Evolutionary conservation across 1,284 basidiomycete species (phyloP), one percentile per base, ranked within the genome.

Genomic region (Microstroma glucosiphilum): DNA sequence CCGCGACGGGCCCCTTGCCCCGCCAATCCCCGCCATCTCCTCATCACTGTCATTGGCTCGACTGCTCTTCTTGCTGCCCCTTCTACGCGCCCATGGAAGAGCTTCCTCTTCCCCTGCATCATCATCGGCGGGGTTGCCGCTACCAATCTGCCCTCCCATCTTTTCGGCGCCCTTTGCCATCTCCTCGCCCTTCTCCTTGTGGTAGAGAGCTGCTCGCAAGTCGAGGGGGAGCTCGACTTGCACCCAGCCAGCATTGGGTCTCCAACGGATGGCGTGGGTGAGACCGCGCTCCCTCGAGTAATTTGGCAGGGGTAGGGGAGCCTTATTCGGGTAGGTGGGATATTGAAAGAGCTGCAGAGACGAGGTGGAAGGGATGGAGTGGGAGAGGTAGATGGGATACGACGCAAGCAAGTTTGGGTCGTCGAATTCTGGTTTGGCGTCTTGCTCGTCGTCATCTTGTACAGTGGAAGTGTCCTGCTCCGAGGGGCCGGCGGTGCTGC

Each of bases 161-260:
- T 49, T 51, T 19, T 58, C 56, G 9, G 57, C 61, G 23, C 60
- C 63, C 58, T 59, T 66, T 2, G 68, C 77, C 23, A 70, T 66
- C 19, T 72, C 71, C 21, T 64, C 57, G 17, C 77, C 77, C 15
- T 67, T 62, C 0, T 76, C 73, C n/a, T 62, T 51, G 58, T 77
- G 69, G 67, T 77, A 78, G 11, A 77, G 73, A 17, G 66, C 62
- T 30, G 70, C 70, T 40, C 76, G 67, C 49, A 72, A 60, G 43
- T 78, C 77, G 13, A 78, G 61, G 6, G 77, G 77, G 9, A 78
- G 56, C 26, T 78, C 76, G 41, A 78, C 70, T 60, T 78, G 73
- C 25, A 78, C 70, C 51, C 70, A 66, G 60, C 76, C 70, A 46
- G 73, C 65, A 37, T 65, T 63, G 25, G 76, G 74, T 26, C 74